phyloP scores from a whole-genome alignment of 2,329 filamentous ascomycete species.

The Ophiostoma ips region DNA sequence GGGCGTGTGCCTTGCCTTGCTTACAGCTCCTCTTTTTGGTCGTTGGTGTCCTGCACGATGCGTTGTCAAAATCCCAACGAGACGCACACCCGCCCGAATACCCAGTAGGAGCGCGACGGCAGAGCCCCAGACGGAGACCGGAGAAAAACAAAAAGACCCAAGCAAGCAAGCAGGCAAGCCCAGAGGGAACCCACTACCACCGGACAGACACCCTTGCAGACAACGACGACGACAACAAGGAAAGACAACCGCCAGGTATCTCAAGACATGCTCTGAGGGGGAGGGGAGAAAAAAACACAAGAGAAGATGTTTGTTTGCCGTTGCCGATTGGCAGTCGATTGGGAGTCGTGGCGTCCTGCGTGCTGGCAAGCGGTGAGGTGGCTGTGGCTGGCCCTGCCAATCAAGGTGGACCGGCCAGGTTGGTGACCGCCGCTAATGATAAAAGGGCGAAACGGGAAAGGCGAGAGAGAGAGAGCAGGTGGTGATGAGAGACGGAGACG shows the following conservation, averaged over 20 bases:
- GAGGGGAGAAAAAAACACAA: background rate
- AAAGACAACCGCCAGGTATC: background rate
- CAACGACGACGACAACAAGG: background rate
- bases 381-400: background rate
- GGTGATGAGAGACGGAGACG: background rate
- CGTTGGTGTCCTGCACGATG: constrained; percentile 14
- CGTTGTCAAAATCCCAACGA: constrained; percentile 9
- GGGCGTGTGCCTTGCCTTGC: constrained; percentile 1
- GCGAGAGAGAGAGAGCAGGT: background rate
- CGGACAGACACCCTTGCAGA: background rate
- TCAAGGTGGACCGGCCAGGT: background rate
- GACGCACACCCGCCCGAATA: background rate
- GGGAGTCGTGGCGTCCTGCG: background rate
- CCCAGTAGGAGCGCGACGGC: background rate
- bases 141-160: background rate
- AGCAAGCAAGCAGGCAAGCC: too few relatives aligned
- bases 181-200: background rate
- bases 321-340: too few relatives aligned
- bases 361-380: background rate
- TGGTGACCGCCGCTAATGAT: background rate
- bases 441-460: background rate
- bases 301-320: background rate
- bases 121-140: background rate
- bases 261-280: background rate
- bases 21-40: constrained; percentile 3